Conservation (phyloP, 306 rosid genomes). For the Vigna nakashimae region DNA sequence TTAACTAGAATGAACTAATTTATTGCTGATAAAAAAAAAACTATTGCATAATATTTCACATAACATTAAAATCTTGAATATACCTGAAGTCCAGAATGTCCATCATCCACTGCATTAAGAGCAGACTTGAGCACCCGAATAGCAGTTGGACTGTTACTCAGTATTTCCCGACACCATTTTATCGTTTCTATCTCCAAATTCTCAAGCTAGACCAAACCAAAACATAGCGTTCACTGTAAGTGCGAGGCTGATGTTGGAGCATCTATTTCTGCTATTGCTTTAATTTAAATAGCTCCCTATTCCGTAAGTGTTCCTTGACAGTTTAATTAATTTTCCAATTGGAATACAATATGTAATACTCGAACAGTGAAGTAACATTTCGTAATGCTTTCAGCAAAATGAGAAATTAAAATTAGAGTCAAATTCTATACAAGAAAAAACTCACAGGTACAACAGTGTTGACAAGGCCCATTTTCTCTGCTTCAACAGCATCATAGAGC, state of each 20-base stretch:
- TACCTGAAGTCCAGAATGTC: constrained; percentile 96
- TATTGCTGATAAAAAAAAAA: too few species aligned
- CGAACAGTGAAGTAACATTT: not conserved
- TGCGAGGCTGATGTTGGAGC: constrained; percentile 1
- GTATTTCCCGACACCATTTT: constrained; percentile 88
- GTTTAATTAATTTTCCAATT: constrained; percentile 2
- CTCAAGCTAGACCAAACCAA: constrained; percentile 59
- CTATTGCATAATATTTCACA: not conserved
- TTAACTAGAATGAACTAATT: too few species aligned
- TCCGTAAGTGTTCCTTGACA: not conserved
- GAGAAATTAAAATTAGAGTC: not conserved
- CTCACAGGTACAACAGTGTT: constrained; percentile 85
- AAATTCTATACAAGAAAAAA: constrained; percentile 25
- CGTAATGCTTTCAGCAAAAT: not conserved
- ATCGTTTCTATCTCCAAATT: constrained; percentile 82
- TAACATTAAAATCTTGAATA: constrained; percentile 16
- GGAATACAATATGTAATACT: not conserved
- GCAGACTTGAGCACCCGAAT: constrained; percentile 84
- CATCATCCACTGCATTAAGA: constrained; percentile 91
- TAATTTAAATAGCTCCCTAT: constrained; percentile 6
- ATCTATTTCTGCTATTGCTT: constrained; percentile 1
- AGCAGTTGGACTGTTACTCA: constrained; percentile 92
- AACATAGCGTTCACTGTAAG: constrained; percentile 26
- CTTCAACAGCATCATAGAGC: constrained; percentile 84
- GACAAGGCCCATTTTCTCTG: constrained; percentile 96